phyloP scores from a whole-genome alignment of 768 basidiomycete species.

The Boletus rex-veris region DNA sequence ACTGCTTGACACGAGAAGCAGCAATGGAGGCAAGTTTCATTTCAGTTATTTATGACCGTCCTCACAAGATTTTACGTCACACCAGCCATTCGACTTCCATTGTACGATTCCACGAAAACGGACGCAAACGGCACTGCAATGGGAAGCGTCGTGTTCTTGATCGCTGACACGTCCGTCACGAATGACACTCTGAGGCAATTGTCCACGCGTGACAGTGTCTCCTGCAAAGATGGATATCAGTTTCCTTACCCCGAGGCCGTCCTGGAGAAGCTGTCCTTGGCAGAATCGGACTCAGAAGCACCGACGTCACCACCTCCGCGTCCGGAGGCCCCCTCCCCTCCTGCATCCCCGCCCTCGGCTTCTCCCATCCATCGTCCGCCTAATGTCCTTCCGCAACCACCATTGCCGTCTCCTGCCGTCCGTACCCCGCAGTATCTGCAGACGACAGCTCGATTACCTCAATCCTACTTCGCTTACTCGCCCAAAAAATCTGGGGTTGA shows the following conservation, averaged over 20 bases:
- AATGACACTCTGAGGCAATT: slow-evolving; percentile 11
- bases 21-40: slow-evolving; percentile 30
- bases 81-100: slow-evolving; percentile 30
- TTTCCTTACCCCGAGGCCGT: slow-evolving; percentile 19
- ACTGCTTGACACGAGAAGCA: slow-evolving; percentile 26
- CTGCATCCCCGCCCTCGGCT: slow-evolving; percentile 13
- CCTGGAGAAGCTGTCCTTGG: slow-evolving; percentile 19
- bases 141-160: slow-evolving; percentile 28
- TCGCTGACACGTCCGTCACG: slow-evolving; percentile 15
- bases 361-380: slow-evolving; percentile 11
- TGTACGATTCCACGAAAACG: slow-evolving; percentile 30
- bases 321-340: slow-evolving; percentile 16
- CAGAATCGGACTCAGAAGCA: slow-evolving; percentile 17
- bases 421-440: slow-evolving; percentile 26
- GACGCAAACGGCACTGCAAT: slow-evolving; percentile 25
- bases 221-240: slow-evolving; percentile 13
- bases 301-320: slow-evolving; percentile 20
- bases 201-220: slow-evolving; percentile 20
- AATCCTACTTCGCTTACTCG: slow-evolving; percentile 13
- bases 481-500: slow-evolving; percentile 30
- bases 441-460: slow-evolving; percentile 29
- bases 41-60: slow-evolving; percentile 27
- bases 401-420: slow-evolving; percentile 11
- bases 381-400: slow-evolving; percentile 17
- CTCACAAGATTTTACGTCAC: slow-evolving; percentile 28